These are phyloP conservation scores for Microcyclospora tardicrescens DNA, from an alignment of 2,329 filamentous ascomycete genomes.

Conservation along the genomic window DNA sequence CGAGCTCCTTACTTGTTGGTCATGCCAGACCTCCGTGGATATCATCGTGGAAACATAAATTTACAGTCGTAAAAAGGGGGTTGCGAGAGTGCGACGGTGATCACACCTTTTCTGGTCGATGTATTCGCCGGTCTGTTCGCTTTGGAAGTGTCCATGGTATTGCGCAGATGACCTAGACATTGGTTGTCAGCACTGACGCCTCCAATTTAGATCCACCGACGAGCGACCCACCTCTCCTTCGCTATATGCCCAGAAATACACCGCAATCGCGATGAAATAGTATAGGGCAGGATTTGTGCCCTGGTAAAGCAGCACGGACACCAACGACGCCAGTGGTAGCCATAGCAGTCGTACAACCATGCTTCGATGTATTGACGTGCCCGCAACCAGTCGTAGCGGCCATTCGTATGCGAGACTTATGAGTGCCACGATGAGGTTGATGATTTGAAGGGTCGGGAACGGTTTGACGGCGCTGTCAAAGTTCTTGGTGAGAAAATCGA, in stretches of 20 bases:
- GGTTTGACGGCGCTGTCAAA: slow-evolving; percentile 78
- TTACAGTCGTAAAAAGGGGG: too few relatives aligned
- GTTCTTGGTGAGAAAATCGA: slow-evolving; percentile 87
- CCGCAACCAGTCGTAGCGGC: slow-evolving; percentile 68
- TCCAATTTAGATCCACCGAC: slow-evolving; percentile 2
- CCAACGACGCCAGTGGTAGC: slow-evolving; percentile 64
- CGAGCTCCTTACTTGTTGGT: too few relatives aligned
- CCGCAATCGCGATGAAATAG: slow-evolving; percentile 69
- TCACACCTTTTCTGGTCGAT: slow-evolving; percentile 10
- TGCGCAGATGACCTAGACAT: slow-evolving; percentile 33
- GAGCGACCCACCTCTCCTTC: slow-evolving; percentile 73
- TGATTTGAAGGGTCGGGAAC: slow-evolving; percentile 72
- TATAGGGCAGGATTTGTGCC: slow-evolving; percentile 85
- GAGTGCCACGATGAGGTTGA: slow-evolving; percentile 76
- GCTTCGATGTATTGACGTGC: slow-evolving; percentile 66
- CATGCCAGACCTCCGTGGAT: too few relatives aligned
- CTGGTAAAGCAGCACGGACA: slow-evolving; percentile 73
- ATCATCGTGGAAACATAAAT: too few relatives aligned
- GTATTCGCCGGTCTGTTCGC: slow-evolving; percentile 18
- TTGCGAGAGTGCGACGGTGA: too few relatives aligned
- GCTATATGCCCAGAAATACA: slow-evolving; percentile 95
- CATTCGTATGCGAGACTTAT: slow-evolving; percentile 78
- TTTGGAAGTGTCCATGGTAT: slow-evolving; percentile 39
- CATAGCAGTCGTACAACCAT: slow-evolving; percentile 75
- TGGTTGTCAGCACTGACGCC: not conserved